Evolutionary conservation across 2,329 filamentous ascomycete genomes (phyloP).

Genomic region (Curvularia spicifera): DNA sequence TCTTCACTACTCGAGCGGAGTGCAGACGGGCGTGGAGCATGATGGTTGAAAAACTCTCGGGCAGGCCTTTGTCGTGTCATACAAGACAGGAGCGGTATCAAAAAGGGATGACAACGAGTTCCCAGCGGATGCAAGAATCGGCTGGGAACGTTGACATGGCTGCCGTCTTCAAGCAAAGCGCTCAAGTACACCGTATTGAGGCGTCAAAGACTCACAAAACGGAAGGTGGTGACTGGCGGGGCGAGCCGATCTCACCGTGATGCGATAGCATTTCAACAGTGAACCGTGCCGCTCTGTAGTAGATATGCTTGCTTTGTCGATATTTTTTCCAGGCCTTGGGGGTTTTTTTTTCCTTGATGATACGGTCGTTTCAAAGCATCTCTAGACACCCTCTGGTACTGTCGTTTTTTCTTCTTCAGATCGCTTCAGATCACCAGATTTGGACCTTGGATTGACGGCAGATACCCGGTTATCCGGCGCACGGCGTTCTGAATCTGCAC

Average conservation of each 20-base stretch:
- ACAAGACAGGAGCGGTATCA: not conserved
- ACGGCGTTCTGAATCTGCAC: not conserved
- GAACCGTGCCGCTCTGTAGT: not conserved
- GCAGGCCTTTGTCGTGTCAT: conserved; percentile 6
- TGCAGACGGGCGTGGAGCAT: conserved; percentile 30
- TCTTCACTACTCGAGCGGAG: conserved; percentile 46
- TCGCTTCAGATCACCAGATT: not conserved
- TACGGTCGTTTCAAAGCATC: not conserved
- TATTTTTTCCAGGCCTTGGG: not conserved
- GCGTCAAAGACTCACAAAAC: not conserved
- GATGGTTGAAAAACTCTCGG: conserved; percentile 16
- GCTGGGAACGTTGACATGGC: conserved; percentile 17
- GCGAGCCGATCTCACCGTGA: not conserved
- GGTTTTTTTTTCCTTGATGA: not conserved
- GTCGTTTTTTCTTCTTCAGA: not conserved
- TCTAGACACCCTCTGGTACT: not conserved
- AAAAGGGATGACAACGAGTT: conserved; percentile 19
- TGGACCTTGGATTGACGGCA: not conserved
- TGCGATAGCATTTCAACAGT: conserved; percentile 4
- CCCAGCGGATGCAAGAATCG: conserved; percentile 11
- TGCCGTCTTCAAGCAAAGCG: conserved; percentile 16
- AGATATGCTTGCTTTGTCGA: not conserved
- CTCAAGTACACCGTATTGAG: conserved; percentile 5
- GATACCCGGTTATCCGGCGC: conserved; percentile 2
- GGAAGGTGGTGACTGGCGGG: not conserved